Evolutionary conservation across 2,329 filamentous ascomycete species (phyloP), one percentile per base, ranked within the genome.

Genomic region (Penicillium sp.): DNA sequence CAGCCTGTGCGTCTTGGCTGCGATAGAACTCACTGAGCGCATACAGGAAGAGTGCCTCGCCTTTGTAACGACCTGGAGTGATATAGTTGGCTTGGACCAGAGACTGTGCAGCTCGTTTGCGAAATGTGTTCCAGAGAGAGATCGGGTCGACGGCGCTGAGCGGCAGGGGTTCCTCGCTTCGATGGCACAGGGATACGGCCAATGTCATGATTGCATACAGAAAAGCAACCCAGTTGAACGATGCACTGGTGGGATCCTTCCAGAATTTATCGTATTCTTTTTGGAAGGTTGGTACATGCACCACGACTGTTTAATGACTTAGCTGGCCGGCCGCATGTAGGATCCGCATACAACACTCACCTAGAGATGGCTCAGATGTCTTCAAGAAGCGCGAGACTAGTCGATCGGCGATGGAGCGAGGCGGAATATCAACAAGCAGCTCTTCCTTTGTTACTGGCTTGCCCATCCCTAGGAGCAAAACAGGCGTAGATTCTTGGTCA

Each of bases 61-160:
- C 51, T 42, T 65, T 65, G 45, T 62, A 59, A 13, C 47, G 50
- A 0, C 61, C 62, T 7, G 62, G 59, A 2, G 43, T 45, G 2
- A 58, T 53, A 27, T 65, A 65, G 34, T 65, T 64, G 7, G 60
- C 53, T 30, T 59, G 56, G n/a, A 54, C 53, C 4, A 65, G 51
- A 39, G 60, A 60, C 32, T 62, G 58, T 2, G 59, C 56, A n/a
- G 58, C 50, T 36, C 54, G 43, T 73, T 60, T 81, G 70, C 45
- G 80, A 54, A 63, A 78, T 67, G 55, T 73, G 65, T 42, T 67
- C 64, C 55, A 65, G 21, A 47, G 36, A 8, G 42, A 50, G 14
- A 27, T 35, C 4, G 54, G 32, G 15, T 54, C 43, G 11, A 39
- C 41, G 7, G 54, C 21, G 1, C 39, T 39, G 11, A 47, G 30